These are phyloP conservation scores for Agaricales sp. DNA, from an alignment of 1,284 basidiomycete genomes.

Conservation along the genomic window DNA sequence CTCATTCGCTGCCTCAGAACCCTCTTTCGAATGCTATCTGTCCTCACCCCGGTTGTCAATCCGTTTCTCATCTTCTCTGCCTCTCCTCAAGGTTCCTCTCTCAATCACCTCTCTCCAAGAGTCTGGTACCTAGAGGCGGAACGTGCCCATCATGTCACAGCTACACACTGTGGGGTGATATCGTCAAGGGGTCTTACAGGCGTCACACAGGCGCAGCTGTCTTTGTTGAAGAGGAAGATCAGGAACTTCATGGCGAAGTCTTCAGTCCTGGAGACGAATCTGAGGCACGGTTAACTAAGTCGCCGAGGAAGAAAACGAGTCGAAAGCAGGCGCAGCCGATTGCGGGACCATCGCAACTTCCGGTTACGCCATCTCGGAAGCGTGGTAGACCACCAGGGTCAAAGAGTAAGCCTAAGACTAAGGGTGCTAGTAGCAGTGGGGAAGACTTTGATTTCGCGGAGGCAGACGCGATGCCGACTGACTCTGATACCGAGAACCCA, in stretches of 20 bases:
- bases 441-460: conserved; percentile 5
- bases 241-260: too few relatives aligned
- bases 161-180: conserved; percentile 62
- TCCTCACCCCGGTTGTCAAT: conserved; percentile 23
- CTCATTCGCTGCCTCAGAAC: conserved; percentile 37
- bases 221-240: conserved; percentile 17
- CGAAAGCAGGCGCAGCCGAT: not conserved
- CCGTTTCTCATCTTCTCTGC: conserved; percentile 58
- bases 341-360: not conserved
- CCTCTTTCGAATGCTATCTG: conserved; percentile 23
- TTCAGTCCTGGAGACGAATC: conserved; percentile 20
- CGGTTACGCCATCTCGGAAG: not conserved
- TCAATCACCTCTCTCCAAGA: conserved; percentile 13
- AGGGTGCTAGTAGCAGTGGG: not conserved
- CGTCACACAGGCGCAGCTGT: conserved; percentile 28
- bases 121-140: conserved; percentile 54
- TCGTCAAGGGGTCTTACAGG: conserved; percentile 60
- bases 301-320: conserved; percentile 13
- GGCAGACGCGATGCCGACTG: not conserved
- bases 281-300: too few relatives aligned
- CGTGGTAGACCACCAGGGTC: conserved; percentile 3
- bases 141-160: conserved; percentile 43
- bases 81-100: conserved; percentile 50
- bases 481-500: too few relatives aligned
- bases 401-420: not conserved